A percentile compares a stretch with the other conserved stretches of the same genome.
These are phyloP conservation scores for Fraxinus angustifolia DNA, from an alignment of 305 asterid species.

Conservation along the genomic window DNA sequence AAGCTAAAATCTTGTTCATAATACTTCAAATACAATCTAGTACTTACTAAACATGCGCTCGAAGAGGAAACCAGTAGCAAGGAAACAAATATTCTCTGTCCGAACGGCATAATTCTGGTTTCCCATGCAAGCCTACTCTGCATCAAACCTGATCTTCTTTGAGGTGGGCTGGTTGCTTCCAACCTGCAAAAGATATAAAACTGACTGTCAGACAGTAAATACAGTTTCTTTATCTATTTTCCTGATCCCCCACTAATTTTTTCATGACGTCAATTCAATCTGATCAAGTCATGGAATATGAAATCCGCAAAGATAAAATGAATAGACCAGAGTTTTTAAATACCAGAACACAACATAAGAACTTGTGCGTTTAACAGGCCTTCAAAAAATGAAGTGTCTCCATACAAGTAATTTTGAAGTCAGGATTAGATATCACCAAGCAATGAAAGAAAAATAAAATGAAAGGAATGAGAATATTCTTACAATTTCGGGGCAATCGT, in stretches of 20 bases:
- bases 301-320: background rate
- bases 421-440: background rate
- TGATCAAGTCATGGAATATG: background rate
- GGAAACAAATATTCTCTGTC: background rate
- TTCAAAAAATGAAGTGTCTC: background rate
- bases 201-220: background rate
- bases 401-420: background rate
- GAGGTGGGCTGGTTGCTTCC: conserved; percentile 34
- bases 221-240: background rate
- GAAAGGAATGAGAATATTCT: conserved; percentile 20
- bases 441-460: background rate
- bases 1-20: background rate
- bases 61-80: background rate
- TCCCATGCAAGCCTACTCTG: conserved; percentile 16
- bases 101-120: background rate
- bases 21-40: background rate
- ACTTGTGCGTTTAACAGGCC: background rate
- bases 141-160: conserved; percentile 43
- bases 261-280: background rate
- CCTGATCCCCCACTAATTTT: background rate
- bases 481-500: conserved; percentile 79
- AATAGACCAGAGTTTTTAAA: background rate
- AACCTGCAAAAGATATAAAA: conserved; percentile 26
- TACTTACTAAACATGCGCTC: background rate
- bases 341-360: background rate